Evolutionary conservation across 2,329 filamentous ascomycete species (phyloP), one percentile per base, ranked within the genome.

Genomic region (Fusarium oligoseptatum): DNA sequence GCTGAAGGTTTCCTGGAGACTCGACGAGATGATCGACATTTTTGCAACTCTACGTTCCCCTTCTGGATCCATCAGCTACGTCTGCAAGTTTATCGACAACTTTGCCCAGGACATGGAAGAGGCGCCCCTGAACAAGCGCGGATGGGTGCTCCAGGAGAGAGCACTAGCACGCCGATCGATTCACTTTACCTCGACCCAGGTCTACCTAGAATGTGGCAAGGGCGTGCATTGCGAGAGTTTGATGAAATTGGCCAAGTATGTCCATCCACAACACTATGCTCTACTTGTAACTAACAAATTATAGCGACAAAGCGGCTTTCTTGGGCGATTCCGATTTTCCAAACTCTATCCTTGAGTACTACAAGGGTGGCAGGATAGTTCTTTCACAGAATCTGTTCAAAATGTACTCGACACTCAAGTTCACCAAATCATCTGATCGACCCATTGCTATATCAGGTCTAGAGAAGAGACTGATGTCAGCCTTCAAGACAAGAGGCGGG

Each of bases 51-150:
- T 64, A 6, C 32, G 5, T 15, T 39, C 64, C 3, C 10, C 10
- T 14, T 45, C 32, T 1, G 67, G 67, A 0, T 6, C 22, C 2
- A 29, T 22, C 0, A 36, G 78, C 7, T 81, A 80, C 39, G 27
- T 83, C n/a, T 82, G 80, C 36, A 45, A 71, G n/a, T 32, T 60
- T 15, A 76, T 83, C 1, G 82, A 84, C 57, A 71, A 84, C 67
- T 85, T 85, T 70, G 50, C 77, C 4, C 14, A 36, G 15, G 68
- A 85, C 12, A 83, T 85, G 1, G 72, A 80, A 1, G 56, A 80
- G 0, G 73, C 80, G 1, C 15, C 70, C 1, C 70, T 86, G 3
- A 83, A 80, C 61, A 71, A 66, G 6, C 76, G 68, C 2, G 68
- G 68, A 0, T 69, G 66, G 68, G 45, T 57, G 7, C n/a, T 70